Evolutionary conservation across 805 yeast species (phyloP).

Genomic region (Brettanomyces nanus): DNA sequence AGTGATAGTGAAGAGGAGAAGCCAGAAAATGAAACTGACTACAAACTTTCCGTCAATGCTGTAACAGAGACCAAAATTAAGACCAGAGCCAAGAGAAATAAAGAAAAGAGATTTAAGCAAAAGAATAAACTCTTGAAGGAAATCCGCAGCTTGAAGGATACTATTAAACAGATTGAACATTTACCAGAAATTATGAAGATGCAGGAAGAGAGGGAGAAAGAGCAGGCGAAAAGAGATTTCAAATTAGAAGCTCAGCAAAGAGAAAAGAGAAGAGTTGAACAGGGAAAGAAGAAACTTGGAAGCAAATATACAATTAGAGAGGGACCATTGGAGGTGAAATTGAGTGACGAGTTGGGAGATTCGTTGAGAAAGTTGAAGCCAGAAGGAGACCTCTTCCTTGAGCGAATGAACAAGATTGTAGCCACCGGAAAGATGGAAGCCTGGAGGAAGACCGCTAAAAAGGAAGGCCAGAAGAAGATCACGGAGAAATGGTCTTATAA

Average conservation of each 20-base stretch:
- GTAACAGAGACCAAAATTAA: slow-evolving; percentile 64
- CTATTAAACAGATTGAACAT: slow-evolving; percentile 50
- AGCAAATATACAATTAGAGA: slow-evolving; percentile 36
- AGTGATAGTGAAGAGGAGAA: slow-evolving; percentile 32
- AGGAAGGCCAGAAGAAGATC: slow-evolving; percentile 62
- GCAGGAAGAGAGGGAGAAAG: slow-evolving; percentile 4
- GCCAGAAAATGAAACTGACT: slow-evolving; percentile 28
- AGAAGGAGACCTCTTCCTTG: slow-evolving; percentile 81
- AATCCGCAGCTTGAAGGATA: slow-evolving; percentile 46
- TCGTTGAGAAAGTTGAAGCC: slow-evolving; percentile 79
- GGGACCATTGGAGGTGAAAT: slow-evolving; percentile 61
- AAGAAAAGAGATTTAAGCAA: slow-evolving; percentile 53
- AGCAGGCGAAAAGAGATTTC: slow-evolving; percentile 5
- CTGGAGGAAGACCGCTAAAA: slow-evolving; percentile 56
- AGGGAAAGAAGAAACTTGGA: slow-evolving; percentile 29
- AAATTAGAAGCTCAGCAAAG: neutral
- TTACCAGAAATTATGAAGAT: slow-evolving; percentile 35
- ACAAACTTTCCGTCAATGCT: slow-evolving; percentile 59
- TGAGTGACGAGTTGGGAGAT: slow-evolving; percentile 81
- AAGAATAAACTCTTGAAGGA: slow-evolving; percentile 46
- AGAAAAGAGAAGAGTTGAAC: slow-evolving; percentile 17
- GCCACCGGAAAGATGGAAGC: slow-evolving; percentile 82
- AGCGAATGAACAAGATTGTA: slow-evolving; percentile 75
- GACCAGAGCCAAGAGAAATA: slow-evolving; percentile 72
- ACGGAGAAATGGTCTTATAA: slow-evolving; percentile 93